These are phyloP conservation scores for Isabelozyma heimii DNA, from an alignment of 805 yeast genomes.

Conservation along the genomic window DNA sequence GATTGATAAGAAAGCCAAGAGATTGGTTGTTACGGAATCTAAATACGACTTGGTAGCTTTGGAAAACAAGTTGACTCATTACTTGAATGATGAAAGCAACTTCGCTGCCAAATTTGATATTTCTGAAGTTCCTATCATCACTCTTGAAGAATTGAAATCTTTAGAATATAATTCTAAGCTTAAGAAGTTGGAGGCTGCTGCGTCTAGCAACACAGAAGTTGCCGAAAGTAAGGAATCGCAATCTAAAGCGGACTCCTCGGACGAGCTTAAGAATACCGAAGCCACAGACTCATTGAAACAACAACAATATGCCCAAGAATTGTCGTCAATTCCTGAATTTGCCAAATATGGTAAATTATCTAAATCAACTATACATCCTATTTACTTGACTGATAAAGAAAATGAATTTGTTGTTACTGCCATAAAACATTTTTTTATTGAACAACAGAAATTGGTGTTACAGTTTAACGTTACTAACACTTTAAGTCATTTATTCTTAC, in stretches of 20 bases:
- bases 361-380: conserved; percentile 59
- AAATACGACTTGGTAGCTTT: conserved; percentile 72
- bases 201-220: conserved; percentile 13
- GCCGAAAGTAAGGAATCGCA: conserved; percentile 16
- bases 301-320: conserved; percentile 68
- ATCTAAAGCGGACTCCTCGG: conserved; percentile 6
- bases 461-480: conserved; percentile 88
- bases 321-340: conserved; percentile 71
- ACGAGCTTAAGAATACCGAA: conserved; percentile 8
- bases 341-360: conserved; percentile 70
- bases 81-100: conserved; percentile 55
- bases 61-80: conserved; percentile 72
- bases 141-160: conserved; percentile 69
- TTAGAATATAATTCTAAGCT: conserved; percentile 56
- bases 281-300: conserved; percentile 40
- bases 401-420: conserved; percentile 89
- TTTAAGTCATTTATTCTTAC: conserved; percentile 70
- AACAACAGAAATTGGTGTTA: conserved; percentile 64
- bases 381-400: conserved; percentile 83
- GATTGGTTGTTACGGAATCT: conserved; percentile 62
- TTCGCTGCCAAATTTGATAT: conserved; percentile 68
- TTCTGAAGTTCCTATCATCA: conserved; percentile 57
- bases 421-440: conserved; percentile 74
- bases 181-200: conserved; percentile 29
- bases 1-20: conserved; percentile 35